A percentile compares a stretch with the other conserved stretches of the same genome.
Evolutionary conservation across 306 rosid genomes (phyloP).

Genomic region (Gleditsia sinensis): DNA sequence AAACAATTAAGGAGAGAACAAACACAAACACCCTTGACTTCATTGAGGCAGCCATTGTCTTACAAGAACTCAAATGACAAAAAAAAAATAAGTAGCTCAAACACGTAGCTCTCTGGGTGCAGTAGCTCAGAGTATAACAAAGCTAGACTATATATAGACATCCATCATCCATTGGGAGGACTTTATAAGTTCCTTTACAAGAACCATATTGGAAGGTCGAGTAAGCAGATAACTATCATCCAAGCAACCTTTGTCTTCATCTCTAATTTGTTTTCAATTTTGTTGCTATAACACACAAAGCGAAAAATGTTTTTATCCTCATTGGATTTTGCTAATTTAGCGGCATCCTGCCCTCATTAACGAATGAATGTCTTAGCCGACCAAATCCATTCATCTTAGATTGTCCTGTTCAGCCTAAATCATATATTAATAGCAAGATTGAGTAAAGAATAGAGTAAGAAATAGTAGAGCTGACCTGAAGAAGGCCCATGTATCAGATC

Average conservation of each 20-base stretch:
- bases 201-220: conserved; percentile 19
- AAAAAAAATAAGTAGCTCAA: conserved; percentile 4
- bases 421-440: background rate
- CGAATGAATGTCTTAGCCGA: conserved; percentile 26
- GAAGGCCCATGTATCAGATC: conserved; percentile 7
- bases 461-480: background rate
- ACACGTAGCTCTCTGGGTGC: background rate
- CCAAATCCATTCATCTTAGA: conserved; percentile 34
- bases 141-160: conserved; percentile 35
- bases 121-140: conserved; percentile 11
- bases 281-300: conserved; percentile 15
- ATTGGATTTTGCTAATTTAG: conserved; percentile 10
- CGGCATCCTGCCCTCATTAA: background rate
- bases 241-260: conserved; percentile 9
- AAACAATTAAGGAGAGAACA: conserved; percentile 29
- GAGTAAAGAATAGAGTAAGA: background rate
- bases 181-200: background rate
- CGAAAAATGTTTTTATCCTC: background rate
- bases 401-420: conserved; percentile 26
- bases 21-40: conserved; percentile 28
- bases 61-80: conserved; percentile 19
- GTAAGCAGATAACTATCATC: conserved; percentile 15
- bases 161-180: background rate
- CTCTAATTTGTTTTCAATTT: conserved; percentile 12
- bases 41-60: conserved; percentile 36